A percentile compares a stretch with the other conserved stretches of the same genome.
These are phyloP conservation scores for Solioccasus polychromus DNA, from an alignment of 768 basidiomycete genomes.

Conservation along the genomic window DNA sequence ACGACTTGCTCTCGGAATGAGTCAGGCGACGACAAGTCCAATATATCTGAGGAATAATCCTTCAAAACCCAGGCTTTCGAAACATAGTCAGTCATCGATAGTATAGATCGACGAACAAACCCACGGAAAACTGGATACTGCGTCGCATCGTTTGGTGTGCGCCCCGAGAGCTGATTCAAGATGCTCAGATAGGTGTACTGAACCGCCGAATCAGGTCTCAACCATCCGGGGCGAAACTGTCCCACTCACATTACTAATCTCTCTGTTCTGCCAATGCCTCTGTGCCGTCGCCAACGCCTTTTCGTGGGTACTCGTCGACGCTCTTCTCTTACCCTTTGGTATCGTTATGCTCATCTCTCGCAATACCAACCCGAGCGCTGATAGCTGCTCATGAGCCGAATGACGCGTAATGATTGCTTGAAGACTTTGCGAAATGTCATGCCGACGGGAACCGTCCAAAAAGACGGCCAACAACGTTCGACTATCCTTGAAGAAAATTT, in stretches of 20 bases:
- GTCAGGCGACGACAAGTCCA: conserved; percentile 61
- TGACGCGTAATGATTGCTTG: conserved; percentile 42
- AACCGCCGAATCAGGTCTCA: background rate
- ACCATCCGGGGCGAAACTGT: background rate
- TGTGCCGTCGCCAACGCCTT: conserved; percentile 67
- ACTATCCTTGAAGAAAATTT: conserved; percentile 92
- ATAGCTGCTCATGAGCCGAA: conserved; percentile 35
- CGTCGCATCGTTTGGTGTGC: conserved; percentile 92
- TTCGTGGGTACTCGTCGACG: conserved; percentile 10
- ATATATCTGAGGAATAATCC: conserved; percentile 71
- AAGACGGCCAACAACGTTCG: conserved; percentile 85
- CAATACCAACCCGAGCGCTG: conserved; percentile 47
- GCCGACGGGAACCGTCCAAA: conserved; percentile 61
- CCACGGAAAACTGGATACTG: conserved; percentile 90
- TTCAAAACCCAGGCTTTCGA: conserved; percentile 79
- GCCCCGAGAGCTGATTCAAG: conserved; percentile 87
- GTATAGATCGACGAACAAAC: conserved; percentile 18
- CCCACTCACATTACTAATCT: conserved; percentile 81
- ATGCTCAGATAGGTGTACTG: conserved; percentile 89
- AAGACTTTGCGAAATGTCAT: conserved; percentile 55
- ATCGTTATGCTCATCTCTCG: conserved; percentile 34
- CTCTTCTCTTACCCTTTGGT: conserved; percentile 20
- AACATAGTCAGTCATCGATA: conserved; percentile 10
- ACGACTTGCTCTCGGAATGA: conserved; percentile 70
- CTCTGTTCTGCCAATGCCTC: conserved; percentile 81